These are phyloP conservation scores for Pythium graminicola DNA, from an alignment of 352 stramenopile species.

Conservation along the genomic window DNA sequence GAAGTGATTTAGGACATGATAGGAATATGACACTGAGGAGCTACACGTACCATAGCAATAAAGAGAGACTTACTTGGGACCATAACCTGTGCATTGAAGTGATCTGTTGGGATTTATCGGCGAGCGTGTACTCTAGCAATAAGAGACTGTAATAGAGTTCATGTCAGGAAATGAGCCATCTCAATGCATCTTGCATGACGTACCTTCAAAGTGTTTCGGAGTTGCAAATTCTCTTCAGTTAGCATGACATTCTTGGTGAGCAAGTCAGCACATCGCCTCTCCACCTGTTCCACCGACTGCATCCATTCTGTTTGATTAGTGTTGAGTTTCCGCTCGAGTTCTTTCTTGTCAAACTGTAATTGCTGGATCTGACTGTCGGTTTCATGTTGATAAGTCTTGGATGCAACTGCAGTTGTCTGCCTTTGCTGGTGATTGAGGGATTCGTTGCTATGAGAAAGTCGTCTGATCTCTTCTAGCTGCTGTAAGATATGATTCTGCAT, in stretches of 20 bases:
- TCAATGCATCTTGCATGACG: neutral
- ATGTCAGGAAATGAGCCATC: neutral
- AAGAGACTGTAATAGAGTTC: slow-evolving; percentile 4
- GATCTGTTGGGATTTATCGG: neutral
- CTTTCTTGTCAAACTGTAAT: slow-evolving; percentile 4
- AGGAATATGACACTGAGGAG: slow-evolving; percentile 5
- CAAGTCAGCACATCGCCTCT: slow-evolving; percentile 50
- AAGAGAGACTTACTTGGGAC: slow-evolving; percentile 6
- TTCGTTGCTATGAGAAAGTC: slow-evolving; percentile 1
- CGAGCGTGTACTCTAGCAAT: slow-evolving; percentile 14
- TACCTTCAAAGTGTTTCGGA: slow-evolving; percentile 39
- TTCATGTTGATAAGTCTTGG: neutral
- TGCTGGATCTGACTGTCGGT: slow-evolving; percentile 3
- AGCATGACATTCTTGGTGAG: slow-evolving; percentile 73
- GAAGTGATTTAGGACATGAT: neutral
- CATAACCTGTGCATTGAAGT: neutral
- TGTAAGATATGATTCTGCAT: slow-evolving; percentile 16
- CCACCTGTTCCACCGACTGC: slow-evolving; percentile 38
- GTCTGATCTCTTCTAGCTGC: slow-evolving; percentile 17
- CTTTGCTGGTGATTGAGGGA: neutral
- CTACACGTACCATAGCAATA: slow-evolving; percentile 17
- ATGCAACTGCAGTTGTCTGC: slow-evolving; percentile 2
- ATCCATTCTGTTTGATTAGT: slow-evolving; percentile 40
- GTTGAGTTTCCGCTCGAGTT: slow-evolving; percentile 31
- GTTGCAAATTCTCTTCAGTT: slow-evolving; percentile 46